Conservation (phyloP, 176 grass and related monocot species). For the Avena eriantha region DNA sequence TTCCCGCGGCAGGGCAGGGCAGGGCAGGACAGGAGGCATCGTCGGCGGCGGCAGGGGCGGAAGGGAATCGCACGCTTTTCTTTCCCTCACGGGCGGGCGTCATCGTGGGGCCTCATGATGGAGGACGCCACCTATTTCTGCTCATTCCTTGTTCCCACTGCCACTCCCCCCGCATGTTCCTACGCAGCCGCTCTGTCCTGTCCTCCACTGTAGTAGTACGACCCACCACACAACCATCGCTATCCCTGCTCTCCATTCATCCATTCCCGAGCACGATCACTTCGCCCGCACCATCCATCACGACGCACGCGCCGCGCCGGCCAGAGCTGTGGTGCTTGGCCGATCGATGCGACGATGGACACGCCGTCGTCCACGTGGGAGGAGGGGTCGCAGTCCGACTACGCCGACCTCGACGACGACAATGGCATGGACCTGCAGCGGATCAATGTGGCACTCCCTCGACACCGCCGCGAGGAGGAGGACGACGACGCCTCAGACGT, state of each 20-base stretch:
- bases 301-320: neutral
- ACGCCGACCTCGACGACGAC: slow-evolving; percentile 58
- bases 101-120: slow-evolving; percentile 52
- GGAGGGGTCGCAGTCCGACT: slow-evolving; percentile 69
- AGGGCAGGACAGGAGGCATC: neutral
- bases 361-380: slow-evolving; percentile 66
- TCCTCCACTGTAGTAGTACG: too few species aligned
- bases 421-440: slow-evolving; percentile 38
- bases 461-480: slow-evolving; percentile 32
- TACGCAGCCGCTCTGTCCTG: neutral
- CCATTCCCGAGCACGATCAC: neutral
- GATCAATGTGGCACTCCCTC: neutral
- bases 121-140: slow-evolving; percentile 21
- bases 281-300: neutral
- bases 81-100: slow-evolving; percentile 49
- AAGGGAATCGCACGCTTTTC: slow-evolving; percentile 47
- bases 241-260: neutral
- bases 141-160: slow-evolving; percentile 33
- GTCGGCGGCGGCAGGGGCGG: slow-evolving; percentile 23
- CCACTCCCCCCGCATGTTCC: slow-evolving; percentile 39
- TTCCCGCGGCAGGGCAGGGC: slow-evolving; percentile 8
- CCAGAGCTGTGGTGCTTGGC: neutral
- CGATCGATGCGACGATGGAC: slow-evolving; percentile 52
- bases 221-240: slow-evolving; percentile 30
- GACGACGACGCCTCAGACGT: slow-evolving; percentile 48